Conservation (phyloP, 768 basidiomycete species). For the Mycena maculata region DNA sequence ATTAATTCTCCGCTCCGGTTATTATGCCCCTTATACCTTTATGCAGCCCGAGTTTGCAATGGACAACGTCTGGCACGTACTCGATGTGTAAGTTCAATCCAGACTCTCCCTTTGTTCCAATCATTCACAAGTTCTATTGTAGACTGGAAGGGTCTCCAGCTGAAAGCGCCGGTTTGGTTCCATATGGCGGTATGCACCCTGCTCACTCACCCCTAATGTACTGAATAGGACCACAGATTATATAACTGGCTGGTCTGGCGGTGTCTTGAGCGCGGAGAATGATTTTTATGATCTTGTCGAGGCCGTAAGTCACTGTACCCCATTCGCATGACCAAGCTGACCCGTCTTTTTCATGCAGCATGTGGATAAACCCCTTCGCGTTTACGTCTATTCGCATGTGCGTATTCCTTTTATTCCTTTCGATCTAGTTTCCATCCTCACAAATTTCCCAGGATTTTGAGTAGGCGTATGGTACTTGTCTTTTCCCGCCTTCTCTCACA, state of each 20-base stretch:
- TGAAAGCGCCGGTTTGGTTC: slow-evolving; percentile 95
- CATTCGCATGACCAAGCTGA: not conserved
- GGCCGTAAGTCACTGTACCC: slow-evolving; percentile 64
- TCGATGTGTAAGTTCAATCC: slow-evolving; percentile 81
- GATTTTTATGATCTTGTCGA: slow-evolving; percentile 98
- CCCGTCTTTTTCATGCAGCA: slow-evolving; percentile 63
- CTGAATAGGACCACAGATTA: slow-evolving; percentile 59
- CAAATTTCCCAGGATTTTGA: slow-evolving; percentile 29
- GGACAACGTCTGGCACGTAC: slow-evolving; percentile 97
- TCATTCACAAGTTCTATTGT: not conserved
- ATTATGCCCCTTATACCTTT: not conserved
- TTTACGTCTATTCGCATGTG: slow-evolving; percentile 95
- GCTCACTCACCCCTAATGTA: slow-evolving; percentile 36
- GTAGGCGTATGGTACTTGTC: slow-evolving; percentile 11
- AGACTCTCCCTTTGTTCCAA: not conserved
- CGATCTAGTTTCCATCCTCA: slow-evolving; percentile 23
- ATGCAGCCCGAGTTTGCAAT: slow-evolving; percentile 77
- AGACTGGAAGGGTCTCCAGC: slow-evolving; percentile 92
- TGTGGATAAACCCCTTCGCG: slow-evolving; percentile 90
- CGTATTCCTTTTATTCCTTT: not conserved
- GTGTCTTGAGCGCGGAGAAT: slow-evolving; percentile 88
- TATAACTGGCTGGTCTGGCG: slow-evolving; percentile 94
- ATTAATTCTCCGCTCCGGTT: not conserved
- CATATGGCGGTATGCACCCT: slow-evolving; percentile 70
- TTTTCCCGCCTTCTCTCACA: slow-evolving; percentile 21